These are phyloP conservation scores for Trichoderma semiorbis DNA, from an alignment of 2,329 filamentous ascomycete genomes.

Conservation along the genomic window DNA sequence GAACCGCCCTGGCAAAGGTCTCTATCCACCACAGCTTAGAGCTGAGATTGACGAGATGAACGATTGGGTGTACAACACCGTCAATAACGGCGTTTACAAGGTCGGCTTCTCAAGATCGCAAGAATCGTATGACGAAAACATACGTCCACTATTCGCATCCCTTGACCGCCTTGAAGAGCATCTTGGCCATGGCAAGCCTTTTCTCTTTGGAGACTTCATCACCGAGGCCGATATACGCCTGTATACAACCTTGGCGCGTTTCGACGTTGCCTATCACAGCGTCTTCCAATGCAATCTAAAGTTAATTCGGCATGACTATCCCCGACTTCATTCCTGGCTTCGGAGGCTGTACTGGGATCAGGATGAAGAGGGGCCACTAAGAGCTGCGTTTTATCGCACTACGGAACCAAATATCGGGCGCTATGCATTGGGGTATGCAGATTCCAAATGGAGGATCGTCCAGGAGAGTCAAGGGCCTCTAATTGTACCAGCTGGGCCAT, in stretches of 20 bases:
- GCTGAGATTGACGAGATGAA: constrained; percentile 62
- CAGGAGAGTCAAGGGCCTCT: constrained; percentile 27
- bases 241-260: constrained; percentile 63
- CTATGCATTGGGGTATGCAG: constrained; percentile 32
- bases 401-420: constrained; percentile 53
- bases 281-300: constrained; percentile 64
- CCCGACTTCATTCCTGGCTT: constrained; percentile 65
- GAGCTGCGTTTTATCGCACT: constrained; percentile 63
- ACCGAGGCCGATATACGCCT: constrained; percentile 69
- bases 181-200: constrained; percentile 48
- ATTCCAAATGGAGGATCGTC: constrained; percentile 26
- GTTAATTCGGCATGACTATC: constrained; percentile 62
- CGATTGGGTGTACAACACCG: constrained; percentile 59
- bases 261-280: constrained; percentile 66
- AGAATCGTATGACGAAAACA: constrained; percentile 60
- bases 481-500: constrained; percentile 29
- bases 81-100: constrained; percentile 51
- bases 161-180: constrained; percentile 62
- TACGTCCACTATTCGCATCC: constrained; percentile 58
- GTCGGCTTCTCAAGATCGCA: constrained; percentile 65
- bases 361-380: constrained; percentile 26
- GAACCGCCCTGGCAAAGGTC: constrained; percentile 47
- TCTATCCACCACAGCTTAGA: constrained; percentile 54
- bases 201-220: constrained; percentile 59
- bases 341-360: constrained; percentile 67